Evolutionary conservation across 2,329 filamentous ascomycete genomes (phyloP), one percentile per base, ranked within the genome.

Genomic region (Thermothelomyces thermophilus): DNA sequence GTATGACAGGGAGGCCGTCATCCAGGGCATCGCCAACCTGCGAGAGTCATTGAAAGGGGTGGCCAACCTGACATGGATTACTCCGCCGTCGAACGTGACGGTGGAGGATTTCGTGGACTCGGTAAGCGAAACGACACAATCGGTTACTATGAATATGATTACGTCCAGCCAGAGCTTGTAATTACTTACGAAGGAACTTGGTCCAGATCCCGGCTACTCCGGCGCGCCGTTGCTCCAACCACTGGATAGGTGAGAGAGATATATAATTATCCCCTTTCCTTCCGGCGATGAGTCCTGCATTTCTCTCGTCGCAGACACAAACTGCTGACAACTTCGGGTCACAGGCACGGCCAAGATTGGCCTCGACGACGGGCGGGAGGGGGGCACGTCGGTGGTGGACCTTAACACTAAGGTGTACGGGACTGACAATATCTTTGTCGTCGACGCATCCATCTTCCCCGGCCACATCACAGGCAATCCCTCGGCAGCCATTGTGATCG

Each of bases 1-100:
- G n/a, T 71, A 74, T 48, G 83, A 86, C 64, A 73, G 77, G 17
- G 73, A 74, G 34, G 79, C 80, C 11, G 79, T 85, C 13, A 75
- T 82, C 41, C 70, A 75, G 43, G 79, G 80, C 19, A 75, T 86
- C 57, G 73, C 83, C 63, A 78, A 78, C 53, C 66, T 86, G 51
- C 71, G 78, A 35, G 64, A 71, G 4, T 73, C 79, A 3, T 68
- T 86, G 17, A 67, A 70, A 28, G 73, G 68, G 26, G 73, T 83
- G 39, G 63, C 73, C 11, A 68, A 70, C 34, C 73, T 87, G 31
- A 75, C 71, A 10, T 77, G 77, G 62, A 68, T 77, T 31, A 74
- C 74, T 37, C 82, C 82, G 1, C 56, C 72, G 1, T 64, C 73
- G 0, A 72, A 73, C 43, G 69, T 71, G 6, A 76, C 74, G 0